phyloP scores from a whole-genome alignment of 495 filamentous ascomycete genomes.

The Staphylotrichum longicolle region DNA sequence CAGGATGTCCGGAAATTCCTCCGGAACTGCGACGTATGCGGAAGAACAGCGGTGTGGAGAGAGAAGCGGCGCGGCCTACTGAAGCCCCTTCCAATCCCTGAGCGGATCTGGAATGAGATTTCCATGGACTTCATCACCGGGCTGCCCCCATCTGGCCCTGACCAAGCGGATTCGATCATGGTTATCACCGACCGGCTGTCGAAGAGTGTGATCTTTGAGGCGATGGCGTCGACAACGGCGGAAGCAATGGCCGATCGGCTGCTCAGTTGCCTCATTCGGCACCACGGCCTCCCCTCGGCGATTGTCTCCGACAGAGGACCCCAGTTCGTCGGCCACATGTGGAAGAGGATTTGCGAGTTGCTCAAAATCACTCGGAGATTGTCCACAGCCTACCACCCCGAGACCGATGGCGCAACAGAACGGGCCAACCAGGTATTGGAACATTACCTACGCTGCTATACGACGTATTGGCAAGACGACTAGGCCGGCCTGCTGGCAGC shows the following conservation, averaged over 20 bases:
- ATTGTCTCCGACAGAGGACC: too few species aligned
- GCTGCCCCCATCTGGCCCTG: neutral
- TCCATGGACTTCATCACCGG: slow-evolving; percentile 3
- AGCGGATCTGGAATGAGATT: neutral
- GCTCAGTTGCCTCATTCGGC: neutral
- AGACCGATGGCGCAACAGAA: slow-evolving; percentile 6
- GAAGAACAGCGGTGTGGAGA: neutral
- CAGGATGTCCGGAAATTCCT: slow-evolving; percentile 7
- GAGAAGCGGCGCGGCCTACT: slow-evolving; percentile 1
- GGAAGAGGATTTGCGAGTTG: slow-evolving; percentile 1
- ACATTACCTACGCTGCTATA: slow-evolving; percentile 7
- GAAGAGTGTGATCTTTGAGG: slow-evolving; percentile 2
- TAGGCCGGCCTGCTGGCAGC: neutral
- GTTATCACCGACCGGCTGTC: neutral
- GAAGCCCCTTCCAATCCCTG: slow-evolving; percentile 3
- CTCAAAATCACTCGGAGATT: slow-evolving; percentile 7
- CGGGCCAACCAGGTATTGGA: slow-evolving; percentile 2
- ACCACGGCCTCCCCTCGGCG: slow-evolving; percentile 4
- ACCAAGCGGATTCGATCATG: neutral
- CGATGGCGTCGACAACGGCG: neutral
- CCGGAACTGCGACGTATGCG: slow-evolving; percentile 2
- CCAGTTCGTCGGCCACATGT: neutral
- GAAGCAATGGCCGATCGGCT: neutral
- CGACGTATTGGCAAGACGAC: slow-evolving; percentile 6
- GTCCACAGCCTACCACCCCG: slow-evolving; percentile 3